Evolutionary conservation across 2,329 filamentous ascomycete species (phyloP), one percentile per base, ranked within the genome.

Genomic region (Claviceps sorghi): DNA sequence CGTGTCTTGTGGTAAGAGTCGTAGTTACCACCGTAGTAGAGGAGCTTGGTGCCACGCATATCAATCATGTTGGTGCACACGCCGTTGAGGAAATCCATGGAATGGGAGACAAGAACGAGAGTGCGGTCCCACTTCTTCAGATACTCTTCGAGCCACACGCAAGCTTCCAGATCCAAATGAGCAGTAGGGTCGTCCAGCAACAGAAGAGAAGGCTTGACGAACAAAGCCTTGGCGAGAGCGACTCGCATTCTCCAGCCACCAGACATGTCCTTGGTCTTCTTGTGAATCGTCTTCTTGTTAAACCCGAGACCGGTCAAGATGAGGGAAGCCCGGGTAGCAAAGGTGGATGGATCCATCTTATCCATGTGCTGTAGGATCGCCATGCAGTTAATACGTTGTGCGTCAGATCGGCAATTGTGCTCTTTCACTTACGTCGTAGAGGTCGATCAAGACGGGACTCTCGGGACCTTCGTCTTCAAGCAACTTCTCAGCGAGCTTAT

Each of bases 261-360:
- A 59, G 93, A 98, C 94, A 98, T 98, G 70, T 98, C 94, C 81
- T 97, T 98, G 63, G 94, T 98, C 83, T 94, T 96, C 82, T 98
- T 98, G 72, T 94, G 77, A 67, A 98, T 97, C 53, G 94, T 98
- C 61, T 72, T 74, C 78, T 97, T 97, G 83, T 98, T 95, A 82
- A 98, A 98, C 60, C 93, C 93, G 54, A 98, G 86, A 89, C 93
- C 93, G 52, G 93, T 98, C 62, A 98, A 73, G 68, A 98, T 98
- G 59, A 96, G 83, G 52, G 91, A 95, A 56, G 93, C 93, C 67
- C 93, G 88, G 56, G 91, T 95, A 65, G 88, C 77, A 73, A 98
- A 98, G 50, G 94, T 98, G 40, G 89, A 94, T 48, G 93, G 93
- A 64, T 98, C 94, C 91, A 98, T 96, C 71, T 83, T 84, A 73